phyloP scores from a whole-genome alignment of 768 basidiomycete species.

The Suillus subaureus region DNA sequence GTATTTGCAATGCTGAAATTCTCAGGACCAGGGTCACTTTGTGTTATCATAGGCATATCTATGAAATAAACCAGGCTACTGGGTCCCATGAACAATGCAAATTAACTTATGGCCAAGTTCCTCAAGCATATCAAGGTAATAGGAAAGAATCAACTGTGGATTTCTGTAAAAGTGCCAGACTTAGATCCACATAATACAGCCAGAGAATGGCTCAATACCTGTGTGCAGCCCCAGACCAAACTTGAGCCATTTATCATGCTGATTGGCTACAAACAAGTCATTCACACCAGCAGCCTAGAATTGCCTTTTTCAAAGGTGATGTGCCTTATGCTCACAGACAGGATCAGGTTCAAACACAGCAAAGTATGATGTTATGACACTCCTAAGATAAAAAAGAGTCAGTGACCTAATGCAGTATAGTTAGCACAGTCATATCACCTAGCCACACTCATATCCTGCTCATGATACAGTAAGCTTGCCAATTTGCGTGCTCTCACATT shows the following conservation, averaged over 20 bases:
- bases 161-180: constrained; percentile 32
- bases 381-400: constrained; percentile 5
- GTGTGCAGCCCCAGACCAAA: constrained; percentile 39
- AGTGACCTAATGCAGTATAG: not conserved
- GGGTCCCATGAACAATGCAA: constrained; percentile 1
- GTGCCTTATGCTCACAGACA: constrained; percentile 19
- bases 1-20: constrained; percentile 48
- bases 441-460: constrained; percentile 27
- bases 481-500: constrained; percentile 31
- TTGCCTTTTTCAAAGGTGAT: constrained; percentile 28
- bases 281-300: constrained; percentile 47
- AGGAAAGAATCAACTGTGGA: constrained; percentile 20
- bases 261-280: constrained; percentile 40
- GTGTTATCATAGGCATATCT: constrained; percentile 43
- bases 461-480: constrained; percentile 22
- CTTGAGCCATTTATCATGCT: constrained; percentile 49
- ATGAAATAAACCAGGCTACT: constrained; percentile 3
- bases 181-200: constrained; percentile 24
- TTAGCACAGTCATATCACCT: constrained; percentile 17
- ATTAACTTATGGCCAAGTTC: constrained; percentile 20
- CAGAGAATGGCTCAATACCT: constrained; percentile 24
- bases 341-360: constrained; percentile 20
- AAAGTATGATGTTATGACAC: constrained; percentile 10
- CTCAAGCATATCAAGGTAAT: constrained; percentile 18
- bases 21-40: constrained; percentile 46